Base-by-base conservation (phyloP, 192 early-diverging fungal species). In the Cetraspora pellucida region DNA sequence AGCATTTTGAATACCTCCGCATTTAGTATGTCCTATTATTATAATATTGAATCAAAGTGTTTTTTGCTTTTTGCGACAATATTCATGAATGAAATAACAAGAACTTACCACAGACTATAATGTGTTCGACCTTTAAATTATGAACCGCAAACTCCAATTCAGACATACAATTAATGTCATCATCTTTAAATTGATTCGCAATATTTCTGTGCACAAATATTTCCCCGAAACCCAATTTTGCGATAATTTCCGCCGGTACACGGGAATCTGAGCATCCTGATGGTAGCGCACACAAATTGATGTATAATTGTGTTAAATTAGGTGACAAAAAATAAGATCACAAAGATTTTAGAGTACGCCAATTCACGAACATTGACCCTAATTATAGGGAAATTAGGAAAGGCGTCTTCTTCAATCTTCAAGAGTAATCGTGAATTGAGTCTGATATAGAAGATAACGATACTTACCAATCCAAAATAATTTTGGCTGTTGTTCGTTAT, bases 181-280 rank as follows among this genome's bases (percentile, higher is more conserved):
- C 89, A 81, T 88, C 85, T 2, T 86, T 82, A 37, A 98, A 89
- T 46, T 94, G 90, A 83, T 98, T 98, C 74, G 96, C 97, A 68
- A 99, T 96, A 85, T 98, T 99, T 78, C 97, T 88, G 86, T 97
- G 95, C 2, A 97, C 93, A 87, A 99, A 99, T 45, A 98, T 82
- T 59, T 97, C 93, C 19, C 96, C 96, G 11, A 92, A 91, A 16
- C 85, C 84, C 55, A 85, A 82, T 50, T 87, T 85, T 16, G 90
- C 81, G 64, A 97, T 75, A 31, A 91, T 83, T 67, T 96, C 93
- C 49, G 95, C 91, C 37, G 94, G 90, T 25, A 97, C 93, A 74
- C 97, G 93, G 14, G 96, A 96, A 81, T 98, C 97, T 4, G 93
- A 90, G 85, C 97, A 99, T 0, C 93, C 93, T 88, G 37, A 37